phyloP scores from a whole-genome alignment of 306 rosid genomes.

The Sicyos edulis region DNA sequence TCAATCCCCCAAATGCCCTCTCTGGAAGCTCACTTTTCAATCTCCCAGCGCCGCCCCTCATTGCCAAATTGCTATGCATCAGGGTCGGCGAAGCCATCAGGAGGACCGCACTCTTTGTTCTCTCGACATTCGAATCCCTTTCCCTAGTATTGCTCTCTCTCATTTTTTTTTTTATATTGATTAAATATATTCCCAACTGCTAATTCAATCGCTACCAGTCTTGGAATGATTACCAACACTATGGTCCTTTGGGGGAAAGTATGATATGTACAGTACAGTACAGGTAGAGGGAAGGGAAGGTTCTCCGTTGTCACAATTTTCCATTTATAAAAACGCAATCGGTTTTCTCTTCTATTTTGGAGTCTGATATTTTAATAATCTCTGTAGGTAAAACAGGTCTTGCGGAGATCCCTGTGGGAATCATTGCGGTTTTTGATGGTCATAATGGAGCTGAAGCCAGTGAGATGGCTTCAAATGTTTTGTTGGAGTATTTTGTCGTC shows the following conservation, averaged over 20 bases:
- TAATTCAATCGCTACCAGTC: background rate
- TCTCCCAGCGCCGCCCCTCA: constrained; percentile 38
- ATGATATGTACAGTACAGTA: too few species aligned
- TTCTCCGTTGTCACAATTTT: background rate
- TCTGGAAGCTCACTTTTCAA: constrained; percentile 60
- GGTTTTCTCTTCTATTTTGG: background rate
- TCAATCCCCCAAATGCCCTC: constrained; percentile 85
- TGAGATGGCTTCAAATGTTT: constrained; percentile 81
- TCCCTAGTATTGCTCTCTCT: constrained; percentile 43
- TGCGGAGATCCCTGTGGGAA: constrained; percentile 69
- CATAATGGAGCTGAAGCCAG: constrained; percentile 96
- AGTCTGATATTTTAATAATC: constrained; percentile 19
- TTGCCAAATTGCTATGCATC: constrained; percentile 62
- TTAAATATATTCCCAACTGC: background rate
- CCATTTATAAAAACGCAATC: background rate
- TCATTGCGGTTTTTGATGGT: constrained; percentile 91
- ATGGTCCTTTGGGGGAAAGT: background rate
- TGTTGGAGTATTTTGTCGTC: constrained; percentile 78
- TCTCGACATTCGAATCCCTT: constrained; percentile 74
- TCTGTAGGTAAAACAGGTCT: constrained; percentile 53
- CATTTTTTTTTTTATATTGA: background rate
- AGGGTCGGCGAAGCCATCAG: constrained; percentile 61
- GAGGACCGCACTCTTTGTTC: constrained; percentile 86
- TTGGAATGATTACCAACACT: background rate
- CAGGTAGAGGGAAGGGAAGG: too few species aligned